Evolutionary conservation across 2,329 filamentous ascomycete species (phyloP).

Genomic region (Xylariaceae sp.): DNA sequence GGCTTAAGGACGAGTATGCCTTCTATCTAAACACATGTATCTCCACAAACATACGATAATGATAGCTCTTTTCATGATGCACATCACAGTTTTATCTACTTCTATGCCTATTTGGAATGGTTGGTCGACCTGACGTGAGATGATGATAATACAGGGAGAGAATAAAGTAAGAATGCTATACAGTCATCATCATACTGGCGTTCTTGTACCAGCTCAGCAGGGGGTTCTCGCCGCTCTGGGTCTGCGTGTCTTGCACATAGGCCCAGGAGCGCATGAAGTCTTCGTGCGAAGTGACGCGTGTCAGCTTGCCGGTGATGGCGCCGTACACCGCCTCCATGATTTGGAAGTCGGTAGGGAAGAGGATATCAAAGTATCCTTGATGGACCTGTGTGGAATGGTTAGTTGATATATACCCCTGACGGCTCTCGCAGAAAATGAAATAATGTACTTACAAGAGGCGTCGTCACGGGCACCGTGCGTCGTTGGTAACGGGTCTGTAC

Average conservation of each 20-base stretch:
- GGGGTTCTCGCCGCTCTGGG: slow-evolving; percentile 87
- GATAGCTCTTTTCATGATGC: no score
- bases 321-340: slow-evolving; percentile 90
- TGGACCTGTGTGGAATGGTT: slow-evolving; percentile 59
- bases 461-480: slow-evolving; percentile 81
- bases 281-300: slow-evolving; percentile 77
- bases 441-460: slow-evolving; percentile 66
- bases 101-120: neutral
- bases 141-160: neutral
- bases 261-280: slow-evolving; percentile 90
- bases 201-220: slow-evolving; percentile 92
- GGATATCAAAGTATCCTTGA: slow-evolving; percentile 97
- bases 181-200: slow-evolving; percentile 72
- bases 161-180: slow-evolving; percentile 1
- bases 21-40: no score
- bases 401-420: neutral
- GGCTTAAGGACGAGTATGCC: no score
- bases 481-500: slow-evolving; percentile 92
- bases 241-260: slow-evolving; percentile 82
- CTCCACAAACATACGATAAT: no score
- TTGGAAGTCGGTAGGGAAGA: slow-evolving; percentile 93
- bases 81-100: neutral
- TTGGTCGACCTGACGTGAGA: neutral
- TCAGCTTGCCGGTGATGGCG: slow-evolving; percentile 87
- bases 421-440: no score